Base-by-base conservation (phyloP, 495 filamentous ascomycete genomes). In the Talaromyces wortmannii region DNA sequence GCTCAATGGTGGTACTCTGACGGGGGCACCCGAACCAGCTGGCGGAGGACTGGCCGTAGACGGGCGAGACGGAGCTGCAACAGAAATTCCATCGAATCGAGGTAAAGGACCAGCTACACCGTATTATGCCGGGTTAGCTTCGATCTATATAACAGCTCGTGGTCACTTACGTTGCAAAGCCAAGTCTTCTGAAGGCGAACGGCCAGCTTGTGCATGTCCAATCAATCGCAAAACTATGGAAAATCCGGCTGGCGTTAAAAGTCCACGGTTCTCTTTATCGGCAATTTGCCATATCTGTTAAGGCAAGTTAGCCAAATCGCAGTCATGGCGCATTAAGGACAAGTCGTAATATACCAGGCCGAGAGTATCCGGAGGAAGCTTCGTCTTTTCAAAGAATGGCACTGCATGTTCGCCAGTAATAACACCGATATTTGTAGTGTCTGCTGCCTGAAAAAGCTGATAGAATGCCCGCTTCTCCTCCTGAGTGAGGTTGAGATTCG, bases 381-480 rank as follows among this genome's bases (percentile, higher is more conserved):
- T 83, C 30, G 94, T 97, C 81, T 92, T 95, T 71, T 97, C 92
- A 63, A 98, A 98, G 77, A 98, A 97, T 61, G 92, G 91, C 61
- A 97, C 95, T 7, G 94, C 94, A 53, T 95, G 78, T 68, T 97
- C 94, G 60, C 95, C 94, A 12, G 92, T 96, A 11, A 98, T 89
- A 48, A 97, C 90, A n/a, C 91, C 90, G 16, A 96, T 82, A 63
- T 80, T 85, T 56, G 96, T 94, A 31, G 84, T 85, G 64, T 97
- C 95, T 42, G 94, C 94, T 56, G 86, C 82, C 65, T 84, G 80
- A 68, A 97, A 98, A 49, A 97, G 83, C 70, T 92, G 89, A 42
- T 86, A 89, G 68, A 94, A 98, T 40, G 88, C 83, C 62, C 90
- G 88, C 75, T 95, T 96, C 77, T 98, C 94, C 58, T 97, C 91